Percentiles rank a stretch among this genome's conserved stretches.
Evolutionary conservation across 2,329 filamentous ascomycete species (phyloP).

Genomic region (Verticillium tricorpus): DNA sequence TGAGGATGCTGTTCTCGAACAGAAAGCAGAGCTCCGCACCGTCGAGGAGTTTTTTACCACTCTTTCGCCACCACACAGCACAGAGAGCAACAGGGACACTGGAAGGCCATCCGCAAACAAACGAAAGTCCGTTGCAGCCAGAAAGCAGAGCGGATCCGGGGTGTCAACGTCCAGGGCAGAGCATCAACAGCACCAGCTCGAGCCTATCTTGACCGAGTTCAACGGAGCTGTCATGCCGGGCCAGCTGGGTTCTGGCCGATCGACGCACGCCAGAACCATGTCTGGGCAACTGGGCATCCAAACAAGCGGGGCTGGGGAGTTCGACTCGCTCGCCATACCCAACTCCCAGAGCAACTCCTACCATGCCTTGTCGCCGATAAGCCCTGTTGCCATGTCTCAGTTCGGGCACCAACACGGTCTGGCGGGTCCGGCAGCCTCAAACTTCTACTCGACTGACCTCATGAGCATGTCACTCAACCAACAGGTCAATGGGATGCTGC

Average conservation of each 20-base stretch:
- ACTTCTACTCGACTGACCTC: slow-evolving; percentile 48
- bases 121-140: neutral
- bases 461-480: slow-evolving; percentile 48
- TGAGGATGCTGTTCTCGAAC: slow-evolving; percentile 83
- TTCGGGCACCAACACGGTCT: slow-evolving; percentile 17
- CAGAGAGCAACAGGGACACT: slow-evolving; percentile 28
- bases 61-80: slow-evolving; percentile 60
- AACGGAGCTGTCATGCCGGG: slow-evolving; percentile 22
- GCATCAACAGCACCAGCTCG: slow-evolving; percentile 26
- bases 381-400: slow-evolving; percentile 38
- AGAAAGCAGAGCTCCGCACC: slow-evolving; percentile 85
- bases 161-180: slow-evolving; percentile 24
- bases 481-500: slow-evolving; percentile 48
- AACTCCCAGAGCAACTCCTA: slow-evolving; percentile 37
- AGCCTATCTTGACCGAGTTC: slow-evolving; percentile 14
- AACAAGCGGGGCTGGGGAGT: slow-evolving; percentile 32
- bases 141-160: neutral
- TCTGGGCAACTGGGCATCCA: slow-evolving; percentile 36
- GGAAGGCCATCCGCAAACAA: slow-evolving; percentile 13
- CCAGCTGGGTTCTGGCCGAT: slow-evolving; percentile 31
- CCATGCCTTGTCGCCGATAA: slow-evolving; percentile 47
- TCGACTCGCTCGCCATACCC: slow-evolving; percentile 35
- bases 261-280: slow-evolving; percentile 22
- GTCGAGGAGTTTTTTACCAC: slow-evolving; percentile 92
- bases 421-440: neutral